These are phyloP conservation scores for Chamaecrista fasciculata DNA, from an alignment of 306 rosid genomes.

Conservation along the genomic window DNA sequence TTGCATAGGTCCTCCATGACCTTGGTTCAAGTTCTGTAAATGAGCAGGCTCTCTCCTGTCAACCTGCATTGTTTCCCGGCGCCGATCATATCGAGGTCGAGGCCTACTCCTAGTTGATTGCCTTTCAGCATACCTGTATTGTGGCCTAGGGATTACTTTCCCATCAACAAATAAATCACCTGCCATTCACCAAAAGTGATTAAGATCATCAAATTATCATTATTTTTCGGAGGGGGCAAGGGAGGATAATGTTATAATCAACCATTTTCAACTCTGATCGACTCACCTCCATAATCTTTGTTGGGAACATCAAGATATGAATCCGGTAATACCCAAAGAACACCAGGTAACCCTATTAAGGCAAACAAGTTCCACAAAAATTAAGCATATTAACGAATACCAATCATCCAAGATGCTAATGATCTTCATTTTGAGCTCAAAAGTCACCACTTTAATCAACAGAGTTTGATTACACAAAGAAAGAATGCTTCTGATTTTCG, in stretches of 20 bases:
- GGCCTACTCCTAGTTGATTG: constrained; percentile 67
- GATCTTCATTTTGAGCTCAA: not conserved
- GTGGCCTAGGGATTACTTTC: constrained; percentile 82
- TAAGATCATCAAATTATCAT: constrained; percentile 5
- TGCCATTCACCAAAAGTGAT: constrained; percentile 23
- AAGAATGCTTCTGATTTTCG: not conserved
- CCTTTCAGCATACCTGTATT: constrained; percentile 74
- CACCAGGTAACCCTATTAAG: constrained; percentile 64
- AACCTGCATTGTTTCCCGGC: constrained; percentile 66
- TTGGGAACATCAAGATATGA: constrained; percentile 93
- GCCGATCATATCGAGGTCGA: constrained; percentile 80
- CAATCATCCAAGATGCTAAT: not conserved
- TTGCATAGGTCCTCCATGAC: constrained; percentile 30
- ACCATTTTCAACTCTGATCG: not conserved
- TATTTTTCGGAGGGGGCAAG: not conserved
- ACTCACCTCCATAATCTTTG: constrained; percentile 91
- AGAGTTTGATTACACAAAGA: not conserved
- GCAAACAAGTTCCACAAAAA: constrained; percentile 5
- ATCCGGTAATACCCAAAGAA: constrained; percentile 96
- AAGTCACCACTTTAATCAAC: not conserved
- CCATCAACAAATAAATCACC: constrained; percentile 94
- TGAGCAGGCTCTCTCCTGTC: constrained; percentile 60
- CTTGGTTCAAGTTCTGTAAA: constrained; percentile 46
- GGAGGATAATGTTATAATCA: not conserved
- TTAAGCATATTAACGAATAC: not conserved